Percentiles rank a stretch among this genome's conserved stretches.
phyloP scores from a whole-genome alignment of 257 asterid genomes.

The Coffea eugenioides region DNA sequence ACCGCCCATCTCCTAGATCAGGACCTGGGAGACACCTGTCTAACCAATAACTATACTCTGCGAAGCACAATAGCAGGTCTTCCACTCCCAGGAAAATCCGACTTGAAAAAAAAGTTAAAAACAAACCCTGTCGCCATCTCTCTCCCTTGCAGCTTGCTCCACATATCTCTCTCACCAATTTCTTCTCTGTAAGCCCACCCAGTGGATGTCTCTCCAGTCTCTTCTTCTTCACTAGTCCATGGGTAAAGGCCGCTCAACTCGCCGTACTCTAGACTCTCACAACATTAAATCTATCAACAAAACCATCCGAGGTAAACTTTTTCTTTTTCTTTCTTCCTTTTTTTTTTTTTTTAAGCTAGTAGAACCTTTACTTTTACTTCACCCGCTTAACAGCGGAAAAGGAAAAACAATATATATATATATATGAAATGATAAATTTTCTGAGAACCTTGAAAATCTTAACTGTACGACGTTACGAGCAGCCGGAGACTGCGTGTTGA shows the following conservation, averaged over 20 bases:
- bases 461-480: conserved; percentile 15
- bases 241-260: conserved; percentile 63
- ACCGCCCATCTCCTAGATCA: too few species aligned
- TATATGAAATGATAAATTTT: conserved; percentile 8
- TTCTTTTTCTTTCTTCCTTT: neutral
- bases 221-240: conserved; percentile 39
- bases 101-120: neutral
- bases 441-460: conserved; percentile 14
- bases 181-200: neutral
- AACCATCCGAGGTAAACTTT: conserved; percentile 60
- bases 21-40: too few species aligned
- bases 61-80: conserved; percentile 10
- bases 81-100: neutral
- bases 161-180: neutral
- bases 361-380: neutral
- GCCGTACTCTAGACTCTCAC: conserved; percentile 74
- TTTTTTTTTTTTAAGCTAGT: neutral
- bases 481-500: conserved; percentile 94
- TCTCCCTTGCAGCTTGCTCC: conserved; percentile 12
- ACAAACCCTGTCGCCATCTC: conserved; percentile 1
- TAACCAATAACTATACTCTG: neutral
- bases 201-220: conserved; percentile 29
- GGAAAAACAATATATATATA: neutral
- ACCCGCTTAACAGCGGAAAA: neutral
- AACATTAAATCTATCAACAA: conserved; percentile 64